Conservation (phyloP, 129 eudicot genomes). For the Smallanthus sonchifolius region DNA sequence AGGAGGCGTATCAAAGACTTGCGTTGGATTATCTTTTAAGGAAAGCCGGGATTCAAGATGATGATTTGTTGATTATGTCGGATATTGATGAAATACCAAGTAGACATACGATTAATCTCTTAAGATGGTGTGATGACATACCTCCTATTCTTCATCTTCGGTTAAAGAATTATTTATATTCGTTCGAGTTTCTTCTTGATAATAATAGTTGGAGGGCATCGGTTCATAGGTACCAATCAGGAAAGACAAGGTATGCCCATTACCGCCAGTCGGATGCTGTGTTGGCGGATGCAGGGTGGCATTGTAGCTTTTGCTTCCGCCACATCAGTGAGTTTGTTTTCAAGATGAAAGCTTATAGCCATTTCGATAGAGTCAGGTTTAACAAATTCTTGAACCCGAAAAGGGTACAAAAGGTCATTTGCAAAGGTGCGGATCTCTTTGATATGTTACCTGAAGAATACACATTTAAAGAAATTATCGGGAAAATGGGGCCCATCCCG, state of each 20-base stretch:
- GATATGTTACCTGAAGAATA: constrained; percentile 91
- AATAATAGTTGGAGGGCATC: constrained; percentile 88
- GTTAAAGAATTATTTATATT: constrained; percentile 2
- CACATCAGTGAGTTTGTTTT: constrained; percentile 68
- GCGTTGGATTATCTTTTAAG: constrained; percentile 71
- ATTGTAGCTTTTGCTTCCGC: constrained; percentile 91
- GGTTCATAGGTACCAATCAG: constrained; percentile 63
- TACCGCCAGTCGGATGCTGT: constrained; percentile 73
- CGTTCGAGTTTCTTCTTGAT: constrained; percentile 34
- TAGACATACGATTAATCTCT: constrained; percentile 1
- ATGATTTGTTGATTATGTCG: constrained; percentile 15
- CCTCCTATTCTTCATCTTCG: constrained; percentile 3
- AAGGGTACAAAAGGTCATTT: constrained; percentile 60
- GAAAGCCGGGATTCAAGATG: constrained; percentile 83
- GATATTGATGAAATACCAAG: constrained; percentile 1
- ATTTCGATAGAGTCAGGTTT: constrained; percentile 64
- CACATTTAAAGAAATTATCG: constrained; percentile 75
- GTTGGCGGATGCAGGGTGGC: constrained; percentile 96
- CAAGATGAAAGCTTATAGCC: constrained; percentile 93
- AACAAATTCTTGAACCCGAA: constrained; percentile 59
- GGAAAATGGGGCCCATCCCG: constrained; percentile 91
- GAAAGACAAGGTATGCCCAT: constrained; percentile 77
- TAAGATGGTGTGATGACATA: constrained; percentile 3
- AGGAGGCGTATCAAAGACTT: constrained; percentile 83
- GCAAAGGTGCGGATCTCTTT: constrained; percentile 68